Conservation (phyloP, 371 early-diverging fungal genomes). For the Umbelopsis sp. region DNA sequence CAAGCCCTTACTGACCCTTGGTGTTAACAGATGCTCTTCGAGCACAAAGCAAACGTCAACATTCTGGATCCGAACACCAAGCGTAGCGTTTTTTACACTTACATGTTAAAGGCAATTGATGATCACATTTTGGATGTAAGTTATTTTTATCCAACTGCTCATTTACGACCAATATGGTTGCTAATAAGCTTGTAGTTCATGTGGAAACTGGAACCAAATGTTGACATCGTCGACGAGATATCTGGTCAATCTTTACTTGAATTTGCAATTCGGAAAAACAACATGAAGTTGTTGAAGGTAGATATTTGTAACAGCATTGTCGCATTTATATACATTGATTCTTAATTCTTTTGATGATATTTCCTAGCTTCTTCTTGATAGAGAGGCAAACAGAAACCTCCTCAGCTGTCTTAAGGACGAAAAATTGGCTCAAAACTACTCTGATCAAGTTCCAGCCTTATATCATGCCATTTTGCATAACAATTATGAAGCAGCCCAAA, state of each 20-base stretch:
- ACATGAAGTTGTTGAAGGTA: constrained; percentile 39
- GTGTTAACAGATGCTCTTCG: constrained; percentile 34
- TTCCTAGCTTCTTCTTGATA: constrained; percentile 36
- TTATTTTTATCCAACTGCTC: background rate
- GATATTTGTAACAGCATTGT: background rate
- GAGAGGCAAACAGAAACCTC: constrained; percentile 47
- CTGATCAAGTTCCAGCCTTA: constrained; percentile 37
- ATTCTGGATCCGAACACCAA: constrained; percentile 27
- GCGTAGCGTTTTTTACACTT: constrained; percentile 50
- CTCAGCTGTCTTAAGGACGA: constrained; percentile 31
- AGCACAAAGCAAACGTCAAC: constrained; percentile 43
- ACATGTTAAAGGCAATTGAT: constrained; percentile 29
- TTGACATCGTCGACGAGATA: constrained; percentile 37
- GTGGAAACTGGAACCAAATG: constrained; percentile 27
- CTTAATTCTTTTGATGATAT: background rate
- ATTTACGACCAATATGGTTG: background rate
- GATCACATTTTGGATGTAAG: background rate
- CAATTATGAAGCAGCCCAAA: constrained; percentile 26
- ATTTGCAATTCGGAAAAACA: constrained; percentile 43
- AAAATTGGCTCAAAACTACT: constrained; percentile 16
- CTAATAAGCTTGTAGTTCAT: background rate
- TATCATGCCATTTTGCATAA: constrained; percentile 48
- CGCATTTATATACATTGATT: background rate
- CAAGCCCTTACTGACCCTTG: background rate
- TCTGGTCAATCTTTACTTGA: constrained; percentile 60